Conservation (phyloP, 2,329 filamentous ascomycete genomes). For the Didymella lethalis region DNA sequence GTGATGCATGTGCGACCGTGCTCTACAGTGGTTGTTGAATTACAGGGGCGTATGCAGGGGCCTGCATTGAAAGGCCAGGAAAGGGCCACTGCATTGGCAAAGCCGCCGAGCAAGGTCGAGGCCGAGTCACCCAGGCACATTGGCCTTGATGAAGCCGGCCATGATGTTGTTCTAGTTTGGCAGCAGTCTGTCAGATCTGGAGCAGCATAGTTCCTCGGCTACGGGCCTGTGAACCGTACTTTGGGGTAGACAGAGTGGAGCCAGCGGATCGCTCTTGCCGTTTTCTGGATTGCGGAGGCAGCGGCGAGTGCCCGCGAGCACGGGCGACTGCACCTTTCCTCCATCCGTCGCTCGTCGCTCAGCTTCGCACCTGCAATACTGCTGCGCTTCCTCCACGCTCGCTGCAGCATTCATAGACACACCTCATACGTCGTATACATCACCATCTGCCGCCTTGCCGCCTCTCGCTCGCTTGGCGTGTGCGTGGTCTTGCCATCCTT, state of each 20-base stretch:
- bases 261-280: slow-evolving; percentile 37
- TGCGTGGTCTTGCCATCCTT: slow-evolving; percentile 26
- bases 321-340: slow-evolving; percentile 29
- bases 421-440: slow-evolving; percentile 3
- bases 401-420: slow-evolving; percentile 12
- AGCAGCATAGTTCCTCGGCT: slow-evolving; percentile 18
- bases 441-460: slow-evolving; percentile 6
- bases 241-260: slow-evolving; percentile 26
- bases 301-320: slow-evolving; percentile 33
- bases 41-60: slow-evolving; percentile 29
- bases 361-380: slow-evolving; percentile 14
- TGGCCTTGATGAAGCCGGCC: slow-evolving; percentile 2
- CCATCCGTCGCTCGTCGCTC: slow-evolving; percentile 26
- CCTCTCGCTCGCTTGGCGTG: slow-evolving; percentile 27
- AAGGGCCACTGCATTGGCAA: slow-evolving; percentile 14
- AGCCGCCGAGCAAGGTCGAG: slow-evolving; percentile 9
- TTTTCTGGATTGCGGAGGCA: slow-evolving; percentile 36
- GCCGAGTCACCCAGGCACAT: not conserved
- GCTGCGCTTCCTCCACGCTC: slow-evolving; percentile 12
- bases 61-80: slow-evolving; percentile 10
- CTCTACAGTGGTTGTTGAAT: slow-evolving; percentile 20
- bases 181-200: slow-evolving; percentile 11
- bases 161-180: slow-evolving; percentile 1
- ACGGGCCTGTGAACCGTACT: slow-evolving; percentile 15
- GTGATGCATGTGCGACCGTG: slow-evolving; percentile 23